Conservation (phyloP, 139 green algal species). For the Coccomyxa sp. region DNA sequence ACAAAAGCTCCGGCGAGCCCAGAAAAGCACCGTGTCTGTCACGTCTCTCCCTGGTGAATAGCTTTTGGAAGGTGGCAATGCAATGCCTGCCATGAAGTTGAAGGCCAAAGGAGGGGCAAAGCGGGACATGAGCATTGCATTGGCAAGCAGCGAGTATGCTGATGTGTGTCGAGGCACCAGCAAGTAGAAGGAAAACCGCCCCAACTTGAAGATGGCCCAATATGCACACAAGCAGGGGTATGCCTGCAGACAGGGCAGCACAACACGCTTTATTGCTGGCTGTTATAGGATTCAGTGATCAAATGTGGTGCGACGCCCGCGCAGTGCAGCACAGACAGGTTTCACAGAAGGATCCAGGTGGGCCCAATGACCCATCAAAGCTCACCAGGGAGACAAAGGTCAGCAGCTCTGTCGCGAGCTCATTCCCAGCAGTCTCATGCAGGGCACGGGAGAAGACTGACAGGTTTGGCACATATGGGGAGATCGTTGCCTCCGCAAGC, state of each 20-base stretch:
- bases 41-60: conserved; percentile 6
- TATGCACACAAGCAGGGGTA: conserved; percentile 20
- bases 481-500: conserved; percentile 49
- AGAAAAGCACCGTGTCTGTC: conserved; percentile 16
- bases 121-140: conserved; percentile 49
- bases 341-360: background rate
- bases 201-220: conserved; percentile 45
- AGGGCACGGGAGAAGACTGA: conserved; percentile 32
- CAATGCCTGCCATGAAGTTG: conserved; percentile 61
- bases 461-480: conserved; percentile 37
- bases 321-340: background rate
- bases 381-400: conserved; percentile 35
- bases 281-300: background rate
- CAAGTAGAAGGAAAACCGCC: conserved; percentile 51
- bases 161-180: conserved; percentile 54
- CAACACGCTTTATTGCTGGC: too few species aligned
- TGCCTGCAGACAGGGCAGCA: background rate
- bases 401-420: conserved; percentile 19
- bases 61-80: conserved; percentile 22
- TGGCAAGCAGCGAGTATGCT: conserved; percentile 50
- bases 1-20: background rate
- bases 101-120: conserved; percentile 55
- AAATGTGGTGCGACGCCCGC: background rate
- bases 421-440: conserved; percentile 7
- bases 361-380: too few species aligned